A percentile compares a stretch with the other conserved stretches of the same genome.
phyloP scores from a whole-genome alignment of 805 yeast species.

The Starmerella riodocensis region DNA sequence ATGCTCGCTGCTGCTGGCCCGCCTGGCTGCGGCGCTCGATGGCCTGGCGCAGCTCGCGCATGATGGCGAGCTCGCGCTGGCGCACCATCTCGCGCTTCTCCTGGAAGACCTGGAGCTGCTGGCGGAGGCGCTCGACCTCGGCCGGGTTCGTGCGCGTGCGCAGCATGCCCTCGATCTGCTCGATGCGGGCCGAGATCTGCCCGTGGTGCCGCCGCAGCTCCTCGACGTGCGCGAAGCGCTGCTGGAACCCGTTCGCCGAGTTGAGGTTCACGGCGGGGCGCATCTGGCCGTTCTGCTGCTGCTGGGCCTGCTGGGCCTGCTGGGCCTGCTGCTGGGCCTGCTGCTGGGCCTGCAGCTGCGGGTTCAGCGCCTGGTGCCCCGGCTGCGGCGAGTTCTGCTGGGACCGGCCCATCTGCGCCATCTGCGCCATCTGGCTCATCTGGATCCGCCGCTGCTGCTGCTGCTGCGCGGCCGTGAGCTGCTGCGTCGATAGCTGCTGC shows the following conservation, averaged over 20 bases:
- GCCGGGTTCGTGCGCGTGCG: constrained; percentile 9
- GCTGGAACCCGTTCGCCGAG: constrained; percentile 19
- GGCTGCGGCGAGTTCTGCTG: constrained; percentile 1
- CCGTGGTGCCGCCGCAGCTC: constrained; percentile 15
- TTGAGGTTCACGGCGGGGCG: constrained; percentile 14
- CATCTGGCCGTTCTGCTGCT: constrained; percentile 7
- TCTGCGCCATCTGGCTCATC: constrained; percentile 12
- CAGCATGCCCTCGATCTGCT: constrained; percentile 13
- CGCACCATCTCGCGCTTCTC: constrained; percentile 16
- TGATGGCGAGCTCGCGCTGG: constrained; percentile 18
- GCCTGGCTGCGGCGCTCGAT: constrained; percentile 10
- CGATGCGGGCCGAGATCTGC: constrained; percentile 13
- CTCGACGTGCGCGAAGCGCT: constrained; percentile 20
- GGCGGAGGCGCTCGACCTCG: constrained; percentile 14
- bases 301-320: constrained; percentile 14
- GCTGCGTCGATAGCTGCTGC: constrained; percentile 8
- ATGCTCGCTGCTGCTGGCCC: background rate
- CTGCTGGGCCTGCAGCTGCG: background rate
- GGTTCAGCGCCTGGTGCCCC: constrained; percentile 1
- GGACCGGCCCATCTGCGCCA: constrained; percentile 5
- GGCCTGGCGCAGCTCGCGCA: constrained; percentile 14
- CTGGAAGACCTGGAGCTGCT: constrained; percentile 13
- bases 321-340: constrained; percentile 13
- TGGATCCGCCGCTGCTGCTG: constrained; percentile 15
- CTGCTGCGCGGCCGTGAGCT: background rate